These are phyloP conservation scores for Pulveroboletus sp. DNA, from an alignment of 768 basidiomycete genomes.

Conservation along the genomic window DNA sequence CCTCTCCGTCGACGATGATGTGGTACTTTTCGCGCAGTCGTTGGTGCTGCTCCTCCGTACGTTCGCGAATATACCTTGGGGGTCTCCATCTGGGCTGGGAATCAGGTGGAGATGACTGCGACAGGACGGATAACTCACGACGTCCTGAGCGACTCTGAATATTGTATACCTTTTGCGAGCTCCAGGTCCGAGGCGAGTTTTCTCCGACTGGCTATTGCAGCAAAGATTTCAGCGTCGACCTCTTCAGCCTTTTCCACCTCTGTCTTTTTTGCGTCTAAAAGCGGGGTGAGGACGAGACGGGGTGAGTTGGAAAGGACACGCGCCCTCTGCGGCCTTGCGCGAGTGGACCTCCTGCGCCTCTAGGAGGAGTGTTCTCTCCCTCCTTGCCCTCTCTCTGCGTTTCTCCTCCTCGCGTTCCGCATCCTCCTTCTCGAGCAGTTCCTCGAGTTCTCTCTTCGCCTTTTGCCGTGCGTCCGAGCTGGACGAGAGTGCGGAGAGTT, in stretches of 20 bases:
- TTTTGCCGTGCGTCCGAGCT: constrained; percentile 48
- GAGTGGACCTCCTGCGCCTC: constrained; percentile 96
- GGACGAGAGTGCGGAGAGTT: constrained; percentile 60
- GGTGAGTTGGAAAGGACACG: constrained; percentile 11
- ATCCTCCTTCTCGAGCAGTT: constrained; percentile 60
- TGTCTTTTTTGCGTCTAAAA: constrained; percentile 79
- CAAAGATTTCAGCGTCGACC: constrained; percentile 85
- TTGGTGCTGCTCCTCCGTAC: constrained; percentile 64
- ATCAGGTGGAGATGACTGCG: background rate
- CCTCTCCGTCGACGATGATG: constrained; percentile 91
- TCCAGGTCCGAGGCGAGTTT: constrained; percentile 93
- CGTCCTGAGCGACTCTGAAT: constrained; percentile 80
- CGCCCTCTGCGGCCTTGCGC: constrained; percentile 78
- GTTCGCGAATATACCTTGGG: constrained; percentile 75
- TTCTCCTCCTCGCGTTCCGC: constrained; percentile 77
- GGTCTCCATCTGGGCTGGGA: constrained; percentile 71
- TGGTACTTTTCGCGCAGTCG: constrained; percentile 85
- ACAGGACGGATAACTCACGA: constrained; percentile 48
- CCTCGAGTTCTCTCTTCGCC: constrained; percentile 49
- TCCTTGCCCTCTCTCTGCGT: constrained; percentile 67
- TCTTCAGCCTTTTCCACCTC: constrained; percentile 83
- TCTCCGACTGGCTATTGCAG: constrained; percentile 84
- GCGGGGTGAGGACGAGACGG: constrained; percentile 12
- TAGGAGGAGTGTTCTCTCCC: constrained; percentile 81
- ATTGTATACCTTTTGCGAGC: constrained; percentile 87